Evolutionary conservation across 163 green algal species (phyloP).

Genomic region (Botryococcus braunii): DNA sequence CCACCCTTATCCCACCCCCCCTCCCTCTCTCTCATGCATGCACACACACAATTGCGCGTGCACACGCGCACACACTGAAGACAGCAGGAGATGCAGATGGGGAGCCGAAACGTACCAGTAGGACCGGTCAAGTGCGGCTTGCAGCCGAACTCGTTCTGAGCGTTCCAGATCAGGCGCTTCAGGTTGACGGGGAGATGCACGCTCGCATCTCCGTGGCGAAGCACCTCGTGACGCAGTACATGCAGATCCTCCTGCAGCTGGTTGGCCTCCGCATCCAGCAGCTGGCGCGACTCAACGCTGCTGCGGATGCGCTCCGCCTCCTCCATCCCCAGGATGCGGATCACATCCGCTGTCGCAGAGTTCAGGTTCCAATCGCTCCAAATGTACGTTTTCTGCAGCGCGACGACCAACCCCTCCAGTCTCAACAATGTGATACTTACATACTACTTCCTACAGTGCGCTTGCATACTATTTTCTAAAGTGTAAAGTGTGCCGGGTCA

Average conservation of each 20-base stretch:
- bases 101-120: conserved; percentile 11
- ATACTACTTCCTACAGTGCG: too few relatives aligned
- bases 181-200: conserved; percentile 91
- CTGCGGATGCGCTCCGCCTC: conserved; percentile 51
- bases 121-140: conserved; percentile 31
- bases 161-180: conserved; percentile 86
- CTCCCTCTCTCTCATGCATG: too few relatives aligned
- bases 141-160: conserved; percentile 77
- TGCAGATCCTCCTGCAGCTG: conserved; percentile 44
- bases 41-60: too few relatives aligned
- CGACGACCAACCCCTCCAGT: too few relatives aligned
- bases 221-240: conserved; percentile 59
- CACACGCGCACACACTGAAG: too few relatives aligned
- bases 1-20: too few relatives aligned
- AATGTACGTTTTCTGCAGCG: too few relatives aligned
- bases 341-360: too few relatives aligned
- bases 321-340: conserved; percentile 39
- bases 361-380: too few relatives aligned
- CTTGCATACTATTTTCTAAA: too few relatives aligned
- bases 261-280: conserved; percentile 50
- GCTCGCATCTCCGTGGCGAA: conserved; percentile 63
- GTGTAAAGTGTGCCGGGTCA: too few relatives aligned
- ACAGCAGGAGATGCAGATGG: not conserved
- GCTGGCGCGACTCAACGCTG: conserved; percentile 31
- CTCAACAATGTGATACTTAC: too few relatives aligned